Base-by-base conservation (phyloP, 768 basidiomycete genomes). In the Trametes cinnabarina region DNA sequence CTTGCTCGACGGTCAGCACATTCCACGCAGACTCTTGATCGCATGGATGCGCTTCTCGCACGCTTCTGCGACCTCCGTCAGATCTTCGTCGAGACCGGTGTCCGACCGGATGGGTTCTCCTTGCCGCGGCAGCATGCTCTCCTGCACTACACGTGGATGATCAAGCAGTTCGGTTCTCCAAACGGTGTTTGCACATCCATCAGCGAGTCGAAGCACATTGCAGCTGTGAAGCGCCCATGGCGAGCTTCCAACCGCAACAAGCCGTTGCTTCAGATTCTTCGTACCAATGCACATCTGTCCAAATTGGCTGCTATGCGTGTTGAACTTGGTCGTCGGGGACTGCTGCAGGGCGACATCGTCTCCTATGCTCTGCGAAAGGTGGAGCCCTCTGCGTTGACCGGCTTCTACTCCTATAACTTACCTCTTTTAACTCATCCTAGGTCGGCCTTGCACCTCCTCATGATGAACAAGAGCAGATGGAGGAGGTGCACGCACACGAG, bases 71-170 rank as follows among this genome's bases (percentile, higher is more conserved):
- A 25, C 7, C 35, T 30, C 48, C 53, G 59, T 5, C 14, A 17
- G 6, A 47, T 67, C 43, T 67, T 65, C 39, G 17, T 40, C 1
- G 57, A 51, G 8, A 23, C n/a, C 1, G 59, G 56, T 20, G 28
- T 63, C 26, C 51, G 65, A 3, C 55, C 64, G 0, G 48, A 61
- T 11, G 62, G 56, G 3, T 56, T 66, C 19, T 42, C 30, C 2
- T 64, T 66, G 17, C 70, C 63, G 1, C 55, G 65, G 1, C 71
- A 72, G 26, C 70, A 70, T 40, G 50, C 69, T 10, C 58, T 71
- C 4, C 10, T 48, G 7, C 71, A 71, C 30, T 72, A 71, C 37
- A 10, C 42, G 1, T n/a, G 12, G 8, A 25, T 51, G 3, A 72
- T 70, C 53, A 20, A 39, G 8, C 20, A 49, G 1, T 72, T 68